phyloP scores from a whole-genome alignment of 2,329 filamentous ascomycete species.

The Venturia carpophila region DNA sequence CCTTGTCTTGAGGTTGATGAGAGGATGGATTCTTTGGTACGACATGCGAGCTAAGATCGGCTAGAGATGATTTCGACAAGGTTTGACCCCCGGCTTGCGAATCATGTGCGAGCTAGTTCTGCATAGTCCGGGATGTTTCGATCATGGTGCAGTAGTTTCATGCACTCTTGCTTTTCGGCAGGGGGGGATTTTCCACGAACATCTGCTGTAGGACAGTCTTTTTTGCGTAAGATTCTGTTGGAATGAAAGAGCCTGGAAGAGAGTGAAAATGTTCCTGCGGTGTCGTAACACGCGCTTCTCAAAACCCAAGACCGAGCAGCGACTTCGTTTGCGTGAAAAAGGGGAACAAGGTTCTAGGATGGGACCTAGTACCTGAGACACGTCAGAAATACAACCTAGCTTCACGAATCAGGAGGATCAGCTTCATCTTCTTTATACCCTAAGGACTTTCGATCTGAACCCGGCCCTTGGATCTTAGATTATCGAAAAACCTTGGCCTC shows the following conservation, averaged over 20 bases:
- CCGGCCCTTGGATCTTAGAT: no score
- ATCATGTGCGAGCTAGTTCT: background rate
- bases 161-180: background rate
- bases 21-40: background rate
- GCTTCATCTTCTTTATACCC: no score
- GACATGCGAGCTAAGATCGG: background rate
- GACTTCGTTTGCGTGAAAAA: no score
- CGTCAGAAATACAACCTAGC: no score
- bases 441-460: no score
- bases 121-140: background rate
- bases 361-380: no score
- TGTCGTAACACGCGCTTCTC: no score
- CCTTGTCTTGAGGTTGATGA: background rate
- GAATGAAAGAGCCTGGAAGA: background rate
- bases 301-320: no score
- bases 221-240: background rate
- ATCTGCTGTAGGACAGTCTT: background rate
- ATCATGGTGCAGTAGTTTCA: background rate
- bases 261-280: background rate
- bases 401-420: no score
- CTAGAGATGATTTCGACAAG: background rate
- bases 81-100: background rate
- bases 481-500: no score
- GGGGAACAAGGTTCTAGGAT: no score
- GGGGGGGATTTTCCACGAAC: no score